Evolutionary conservation across 768 basidiomycete species (phyloP).

Genomic region (Mycena metata): DNA sequence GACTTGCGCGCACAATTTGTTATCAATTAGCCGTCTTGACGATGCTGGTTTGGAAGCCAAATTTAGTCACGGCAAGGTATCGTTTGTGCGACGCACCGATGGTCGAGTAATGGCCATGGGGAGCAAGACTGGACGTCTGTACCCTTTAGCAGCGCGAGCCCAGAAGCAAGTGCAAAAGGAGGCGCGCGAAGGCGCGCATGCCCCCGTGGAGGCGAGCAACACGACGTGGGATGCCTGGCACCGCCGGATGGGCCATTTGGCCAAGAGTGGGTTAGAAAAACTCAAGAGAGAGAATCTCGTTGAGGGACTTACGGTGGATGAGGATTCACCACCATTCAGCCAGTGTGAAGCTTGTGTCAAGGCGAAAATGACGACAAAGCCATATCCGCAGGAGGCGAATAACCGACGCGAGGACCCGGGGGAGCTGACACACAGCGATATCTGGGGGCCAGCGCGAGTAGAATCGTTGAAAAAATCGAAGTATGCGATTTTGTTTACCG

Average conservation of each 20-base stretch:
- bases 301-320: constrained; percentile 20
- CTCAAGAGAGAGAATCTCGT: constrained; percentile 19
- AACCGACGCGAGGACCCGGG: constrained; percentile 29
- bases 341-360: constrained; percentile 31
- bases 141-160: neutral
- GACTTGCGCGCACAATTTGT: constrained; percentile 15
- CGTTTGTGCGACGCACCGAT: constrained; percentile 10
- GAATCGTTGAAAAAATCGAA: constrained; percentile 14
- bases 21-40: constrained; percentile 27
- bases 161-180: constrained; percentile 11
- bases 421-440: constrained; percentile 28
- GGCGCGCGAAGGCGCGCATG: constrained; percentile 12
- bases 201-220: constrained; percentile 26
- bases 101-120: neutral
- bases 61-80: constrained; percentile 18
- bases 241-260: constrained; percentile 27
- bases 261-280: constrained; percentile 19
- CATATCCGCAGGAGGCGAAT: constrained; percentile 30
- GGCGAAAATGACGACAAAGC: constrained; percentile 28
- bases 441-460: constrained; percentile 27
- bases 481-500: constrained; percentile 21
- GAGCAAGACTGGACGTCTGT: constrained; percentile 7
- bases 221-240: constrained; percentile 32
- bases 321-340: constrained; percentile 20
- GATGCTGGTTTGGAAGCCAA: constrained; percentile 27